These are phyloP conservation scores for Telopea speciosissima DNA, from an alignment of 177 flowering plant genomes.

Conservation along the genomic window DNA sequence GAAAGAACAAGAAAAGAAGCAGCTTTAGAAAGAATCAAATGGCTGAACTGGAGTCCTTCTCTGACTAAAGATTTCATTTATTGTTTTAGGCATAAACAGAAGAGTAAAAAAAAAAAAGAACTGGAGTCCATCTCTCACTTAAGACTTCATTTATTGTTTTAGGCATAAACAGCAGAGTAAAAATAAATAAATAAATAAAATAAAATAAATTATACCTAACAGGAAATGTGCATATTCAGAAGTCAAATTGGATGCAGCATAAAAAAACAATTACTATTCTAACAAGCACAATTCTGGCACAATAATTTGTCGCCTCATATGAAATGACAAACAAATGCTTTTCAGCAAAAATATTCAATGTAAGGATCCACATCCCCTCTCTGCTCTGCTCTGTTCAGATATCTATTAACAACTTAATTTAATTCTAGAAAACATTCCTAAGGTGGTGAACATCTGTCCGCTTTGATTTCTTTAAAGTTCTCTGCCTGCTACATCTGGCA, in stretches of 20 bases:
- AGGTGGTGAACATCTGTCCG: background rate
- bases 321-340: background rate
- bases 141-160: background rate
- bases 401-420: background rate
- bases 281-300: background rate
- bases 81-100: background rate
- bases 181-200: no score
- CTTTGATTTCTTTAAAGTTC: background rate
- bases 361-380: background rate
- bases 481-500: no score
- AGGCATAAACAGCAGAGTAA: background rate
- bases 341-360: background rate
- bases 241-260: background rate
- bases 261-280: background rate
- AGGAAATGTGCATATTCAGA: background rate
- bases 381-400: background rate
- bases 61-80: background rate
- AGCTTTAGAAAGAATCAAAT: background rate
- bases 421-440: background rate
- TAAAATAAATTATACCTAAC: no score
- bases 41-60: background rate
- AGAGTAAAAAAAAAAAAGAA: background rate
- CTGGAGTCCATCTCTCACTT: background rate
- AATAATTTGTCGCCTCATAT: background rate
- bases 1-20: background rate